A percentile compares a stretch with the other conserved stretches of the same genome.
Conservation (phyloP, 1,284 basidiomycete genomes). For the Phellopilus nigrolimitatus region DNA sequence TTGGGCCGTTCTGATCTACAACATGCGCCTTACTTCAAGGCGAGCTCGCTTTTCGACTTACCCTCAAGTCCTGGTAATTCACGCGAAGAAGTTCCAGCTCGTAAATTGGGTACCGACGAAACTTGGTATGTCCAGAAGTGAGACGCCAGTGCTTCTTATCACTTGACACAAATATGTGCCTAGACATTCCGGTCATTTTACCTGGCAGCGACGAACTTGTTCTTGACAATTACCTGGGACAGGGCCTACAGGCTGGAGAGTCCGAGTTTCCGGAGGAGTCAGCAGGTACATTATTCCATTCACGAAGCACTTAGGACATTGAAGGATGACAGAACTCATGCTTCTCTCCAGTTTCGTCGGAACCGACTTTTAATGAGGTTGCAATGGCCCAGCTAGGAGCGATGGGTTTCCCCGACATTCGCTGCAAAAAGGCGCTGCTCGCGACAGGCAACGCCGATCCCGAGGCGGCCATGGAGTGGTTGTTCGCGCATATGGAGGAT, state of each 20-base stretch:
- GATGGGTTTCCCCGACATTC: conserved; percentile 84
- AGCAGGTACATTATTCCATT: conserved; percentile 29
- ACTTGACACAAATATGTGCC: not conserved
- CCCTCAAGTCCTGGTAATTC: conserved; percentile 85
- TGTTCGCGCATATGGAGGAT: conserved; percentile 95
- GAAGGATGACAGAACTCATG: conserved; percentile 9
- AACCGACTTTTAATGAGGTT: conserved; percentile 66
- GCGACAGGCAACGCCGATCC: conserved; percentile 81
- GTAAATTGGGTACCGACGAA: conserved; percentile 98
- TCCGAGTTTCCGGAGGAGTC: conserved; percentile 61
- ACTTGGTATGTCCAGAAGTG: conserved; percentile 53
- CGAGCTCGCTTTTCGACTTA: conserved; percentile 79
- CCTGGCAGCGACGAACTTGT: conserved; percentile 55
- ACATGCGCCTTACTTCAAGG: conserved; percentile 35
- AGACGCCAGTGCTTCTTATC: not conserved
- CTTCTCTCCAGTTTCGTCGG: conserved; percentile 28
- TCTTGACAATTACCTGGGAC: conserved; percentile 70
- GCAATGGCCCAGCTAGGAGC: conserved; percentile 73
- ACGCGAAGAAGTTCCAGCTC: conserved; percentile 93
- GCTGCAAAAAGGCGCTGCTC: conserved; percentile 85
- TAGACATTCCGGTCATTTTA: conserved; percentile 85
- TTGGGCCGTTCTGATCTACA: not conserved
- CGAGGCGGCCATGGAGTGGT: conserved; percentile 92
- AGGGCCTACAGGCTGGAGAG: conserved; percentile 74
- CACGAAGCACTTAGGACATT: conserved; percentile 4